Evolutionary conservation across 768 basidiomycete species (phyloP), one percentile per base, ranked within the genome.

Genomic region (Tulasnella sp.): DNA sequence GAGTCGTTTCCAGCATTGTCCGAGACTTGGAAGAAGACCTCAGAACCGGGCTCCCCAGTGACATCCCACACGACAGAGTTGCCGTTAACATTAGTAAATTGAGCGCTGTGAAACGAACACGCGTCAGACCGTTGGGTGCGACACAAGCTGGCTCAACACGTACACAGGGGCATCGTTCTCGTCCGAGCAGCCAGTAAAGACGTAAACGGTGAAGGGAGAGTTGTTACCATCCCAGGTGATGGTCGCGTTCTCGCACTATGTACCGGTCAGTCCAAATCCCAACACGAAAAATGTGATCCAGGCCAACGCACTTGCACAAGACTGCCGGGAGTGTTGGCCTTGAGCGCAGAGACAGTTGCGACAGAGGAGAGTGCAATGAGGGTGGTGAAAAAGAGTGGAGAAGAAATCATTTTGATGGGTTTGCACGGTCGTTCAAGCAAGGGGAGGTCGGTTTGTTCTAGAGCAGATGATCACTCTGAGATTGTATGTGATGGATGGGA

Each of bases 331-430:
- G 34, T 35, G 23, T n/a, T 21, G 25, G 36, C 50, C n/a, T 35
- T 12, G 17, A 52, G 50, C 34, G 50, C 50, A 35, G 29, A 17
- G 34, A 19, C 50, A 19, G n/a, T 21, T 31, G 50, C 23, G 46
- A 15, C 46, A 68, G 75, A 75, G 49, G 29, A 41, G 67, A 81
- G 71, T 65, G 76, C 69, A 73, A 86, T 70, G 81, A 87, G 78
- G 65, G 83, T 74, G 71, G 78, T 67, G 59, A 77, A 75, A 85
- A 86, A 50, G 84, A 88, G 70, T 71, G 86, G 84, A 14, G 23
- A 27, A 73, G 79, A 72, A 77, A 81, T 81, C 86, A 88, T 89
- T 70, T 68, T 77, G 58, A 69, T 63, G 59, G 62, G 65, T 53
- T 49, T 62, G 46, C 14, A 14, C 59, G 59, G 51, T 32, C 25